Percentiles rank a stretch among this genome's conserved stretches.
Evolutionary conservation across 192 early-diverging fungal genomes (phyloP).

Genomic region (Coemansia sp.): DNA sequence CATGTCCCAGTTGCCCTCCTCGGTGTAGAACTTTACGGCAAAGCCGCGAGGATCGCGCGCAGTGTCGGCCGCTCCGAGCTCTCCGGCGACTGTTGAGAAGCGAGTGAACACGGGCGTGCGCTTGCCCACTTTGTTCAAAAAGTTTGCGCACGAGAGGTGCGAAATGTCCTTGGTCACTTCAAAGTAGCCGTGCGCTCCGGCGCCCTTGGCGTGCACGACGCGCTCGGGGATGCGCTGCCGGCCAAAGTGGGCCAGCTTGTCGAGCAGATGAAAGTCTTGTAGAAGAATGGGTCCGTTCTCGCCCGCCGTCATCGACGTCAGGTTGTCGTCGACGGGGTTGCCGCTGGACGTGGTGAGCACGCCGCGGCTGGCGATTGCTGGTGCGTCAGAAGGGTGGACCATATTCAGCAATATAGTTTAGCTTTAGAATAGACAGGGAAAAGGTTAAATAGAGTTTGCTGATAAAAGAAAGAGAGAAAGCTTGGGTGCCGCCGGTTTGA

Average conservation of each 20-base stretch:
- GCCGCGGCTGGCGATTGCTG: slow-evolving; percentile 40
- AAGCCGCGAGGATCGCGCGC: slow-evolving; percentile 81
- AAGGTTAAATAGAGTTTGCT: neutral
- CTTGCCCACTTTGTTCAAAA: slow-evolving; percentile 69
- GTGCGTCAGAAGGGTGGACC: slow-evolving; percentile 47
- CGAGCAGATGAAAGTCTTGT: slow-evolving; percentile 75
- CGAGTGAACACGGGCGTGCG: slow-evolving; percentile 78
- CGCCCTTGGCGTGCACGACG: slow-evolving; percentile 85
- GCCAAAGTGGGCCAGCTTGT: slow-evolving; percentile 82
- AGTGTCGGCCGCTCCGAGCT: slow-evolving; percentile 72
- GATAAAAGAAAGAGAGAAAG: neutral
- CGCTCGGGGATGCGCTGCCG: slow-evolving; percentile 83
- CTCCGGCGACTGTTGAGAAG: slow-evolving; percentile 79
- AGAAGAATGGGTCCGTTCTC: slow-evolving; percentile 64
- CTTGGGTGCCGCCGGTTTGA: neutral
- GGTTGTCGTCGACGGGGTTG: slow-evolving; percentile 75
- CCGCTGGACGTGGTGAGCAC: slow-evolving; percentile 61
- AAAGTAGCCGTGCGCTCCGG: slow-evolving; percentile 82
- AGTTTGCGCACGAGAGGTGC: slow-evolving; percentile 70
- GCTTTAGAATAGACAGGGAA: neutral
- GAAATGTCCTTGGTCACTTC: slow-evolving; percentile 72
- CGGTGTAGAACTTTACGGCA: slow-evolving; percentile 83
- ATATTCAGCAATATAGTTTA: slow-evolving; percentile 6
- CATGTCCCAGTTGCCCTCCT: slow-evolving; percentile 86
- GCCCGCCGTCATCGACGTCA: slow-evolving; percentile 70